Evolutionary conservation across 2,329 filamentous ascomycete genomes (phyloP).

Genomic region (Cladosporium sp.): DNA sequence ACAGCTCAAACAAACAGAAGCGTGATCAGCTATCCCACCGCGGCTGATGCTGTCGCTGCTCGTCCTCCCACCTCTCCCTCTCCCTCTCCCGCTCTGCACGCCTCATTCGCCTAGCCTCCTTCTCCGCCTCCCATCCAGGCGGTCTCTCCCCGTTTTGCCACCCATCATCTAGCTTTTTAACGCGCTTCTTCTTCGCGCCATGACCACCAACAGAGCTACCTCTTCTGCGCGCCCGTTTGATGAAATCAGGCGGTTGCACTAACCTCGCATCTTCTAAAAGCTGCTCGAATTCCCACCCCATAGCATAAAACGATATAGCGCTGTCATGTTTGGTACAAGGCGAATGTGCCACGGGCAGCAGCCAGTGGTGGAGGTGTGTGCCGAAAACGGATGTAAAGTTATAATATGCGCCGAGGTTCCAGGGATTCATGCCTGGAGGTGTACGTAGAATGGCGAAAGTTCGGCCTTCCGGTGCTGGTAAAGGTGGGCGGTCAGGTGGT

Average conservation of each 20-base stretch:
- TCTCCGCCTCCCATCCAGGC: conserved; percentile 29
- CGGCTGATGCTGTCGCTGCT: neutral
- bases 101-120: conserved; percentile 25
- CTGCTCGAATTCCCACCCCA: conserved; percentile 32
- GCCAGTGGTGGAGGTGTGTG: conserved; percentile 65
- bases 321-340: conserved; percentile 64
- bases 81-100: conserved; percentile 2
- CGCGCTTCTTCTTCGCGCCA: conserved; percentile 14
- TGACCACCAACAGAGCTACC: conserved; percentile 4
- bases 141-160: conserved; percentile 34
- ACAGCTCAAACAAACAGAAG: too few species aligned
- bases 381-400: conserved; percentile 86
- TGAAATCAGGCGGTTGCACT: conserved; percentile 16
- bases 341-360: conserved; percentile 70
- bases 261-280: conserved; percentile 29
- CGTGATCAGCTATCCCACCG: neutral
- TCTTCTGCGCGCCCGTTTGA: neutral
- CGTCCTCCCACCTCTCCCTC: neutral
- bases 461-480: conserved; percentile 35
- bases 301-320: conserved; percentile 29
- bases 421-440: conserved; percentile 74
- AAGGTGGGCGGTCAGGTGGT: conserved; percentile 30
- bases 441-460: conserved; percentile 78
- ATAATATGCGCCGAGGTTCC: conserved; percentile 64
- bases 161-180: conserved; percentile 24